Evolutionary conservation across 441 rosid genomes (phyloP), one percentile per base, ranked within the genome.

Genomic region (Pelargonium hybrid): DNA sequence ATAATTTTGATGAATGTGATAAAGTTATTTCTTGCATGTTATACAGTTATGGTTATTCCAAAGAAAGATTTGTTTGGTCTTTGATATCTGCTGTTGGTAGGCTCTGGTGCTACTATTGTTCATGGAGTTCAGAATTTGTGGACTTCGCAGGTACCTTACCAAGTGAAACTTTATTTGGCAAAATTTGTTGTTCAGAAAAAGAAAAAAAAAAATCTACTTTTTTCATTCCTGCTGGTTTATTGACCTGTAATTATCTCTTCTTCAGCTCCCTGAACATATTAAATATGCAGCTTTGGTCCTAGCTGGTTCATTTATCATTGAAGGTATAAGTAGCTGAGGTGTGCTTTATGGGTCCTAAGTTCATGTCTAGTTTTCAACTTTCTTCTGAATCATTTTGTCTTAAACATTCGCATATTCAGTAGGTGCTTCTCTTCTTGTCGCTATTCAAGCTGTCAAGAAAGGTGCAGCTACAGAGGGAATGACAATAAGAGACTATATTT

Each of bases 51-150:
- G 99, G 99, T 73, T 94, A 94, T 83, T 90, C 97, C 68, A 94
- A 94, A 75, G 99, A 94, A 82, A 86, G 99, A 78, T 94, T 94
- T 82, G 99, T 94, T 67, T 94, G 99, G 99, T 92, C 99, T 74
- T 86, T 94, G 88, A 94, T 94, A 82, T 94, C 99, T 74, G 99
- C 99, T 77, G 99, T 94, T 67, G 99, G 99, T 70, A 94, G 99
- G 99, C 31, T 88, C 98, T 70, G 99, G 99, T 71, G 99, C 99
- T 78, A 94, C 99, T 73, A 86, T 94, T 71, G 93, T 94, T 69
- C 79, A 89, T 84, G 99, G 98, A 77, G 76, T 95, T 77, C 99
- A 94, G 72, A 88, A 92, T 81, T 84, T 92, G 84, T 89, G 96
- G 97, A 81, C 82, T 69, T 71, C 97, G 75, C 82, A 85, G 76